Evolutionary conservation across 2,329 filamentous ascomycete species (phyloP).

Genomic region (Cladosporium sp.): DNA sequence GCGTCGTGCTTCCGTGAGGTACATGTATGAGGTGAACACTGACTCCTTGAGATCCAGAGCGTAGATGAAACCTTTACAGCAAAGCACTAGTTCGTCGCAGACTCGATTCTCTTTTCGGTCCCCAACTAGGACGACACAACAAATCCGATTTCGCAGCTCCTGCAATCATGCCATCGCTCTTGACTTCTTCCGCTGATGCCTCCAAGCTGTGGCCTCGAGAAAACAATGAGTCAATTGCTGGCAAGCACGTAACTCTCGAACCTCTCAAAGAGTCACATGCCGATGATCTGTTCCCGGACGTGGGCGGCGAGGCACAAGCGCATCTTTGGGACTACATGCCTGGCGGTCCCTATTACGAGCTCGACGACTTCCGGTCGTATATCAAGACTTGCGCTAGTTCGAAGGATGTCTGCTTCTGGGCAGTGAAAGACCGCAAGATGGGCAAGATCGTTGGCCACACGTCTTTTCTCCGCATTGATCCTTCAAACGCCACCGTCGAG

Average conservation of each 20-base stretch:
- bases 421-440: slow-evolving; percentile 30
- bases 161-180: background rate
- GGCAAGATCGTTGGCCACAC: slow-evolving; percentile 38
- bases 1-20: background rate
- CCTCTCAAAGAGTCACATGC: slow-evolving; percentile 12
- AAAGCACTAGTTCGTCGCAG: no score
- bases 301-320: slow-evolving; percentile 14
- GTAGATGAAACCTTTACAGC: no score
- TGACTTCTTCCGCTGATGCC: slow-evolving; percentile 2
- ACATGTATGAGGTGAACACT: no score
- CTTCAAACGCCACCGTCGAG: slow-evolving; percentile 50
- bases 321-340: slow-evolving; percentile 43
- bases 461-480: slow-evolving; percentile 44
- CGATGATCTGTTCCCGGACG: slow-evolving; percentile 13
- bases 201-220: background rate
- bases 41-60: no score
- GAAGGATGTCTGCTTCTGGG: slow-evolving; percentile 41
- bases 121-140: no score
- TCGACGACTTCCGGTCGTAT: slow-evolving; percentile 15
- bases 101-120: no score
- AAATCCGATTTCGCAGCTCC: no score
- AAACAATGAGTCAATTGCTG: slow-evolving; percentile 9
- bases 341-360: slow-evolving; percentile 32
- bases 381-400: slow-evolving; percentile 28
- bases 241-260: slow-evolving; percentile 15